These are phyloP conservation scores for Microdochium bolleyi DNA, from an alignment of 2,329 filamentous ascomycete species.

Conservation along the genomic window DNA sequence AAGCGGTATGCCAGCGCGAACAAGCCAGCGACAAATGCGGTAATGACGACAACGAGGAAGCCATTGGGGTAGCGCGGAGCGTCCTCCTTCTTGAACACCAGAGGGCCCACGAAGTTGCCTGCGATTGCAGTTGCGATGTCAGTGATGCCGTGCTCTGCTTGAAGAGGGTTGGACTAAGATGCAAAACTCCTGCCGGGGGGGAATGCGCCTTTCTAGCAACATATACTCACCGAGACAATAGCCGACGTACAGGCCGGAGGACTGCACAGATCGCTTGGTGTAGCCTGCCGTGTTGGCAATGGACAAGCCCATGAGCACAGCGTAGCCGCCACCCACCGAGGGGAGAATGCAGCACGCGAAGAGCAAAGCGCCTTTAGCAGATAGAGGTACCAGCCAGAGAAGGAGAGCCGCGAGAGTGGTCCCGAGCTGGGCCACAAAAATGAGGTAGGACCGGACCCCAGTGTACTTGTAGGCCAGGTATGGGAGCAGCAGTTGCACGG, in stretches of 20 bases:
- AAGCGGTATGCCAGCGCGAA: slow-evolving; percentile 45
- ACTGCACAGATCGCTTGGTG: slow-evolving; percentile 59
- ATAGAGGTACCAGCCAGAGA: slow-evolving; percentile 32
- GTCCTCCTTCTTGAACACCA: slow-evolving; percentile 53
- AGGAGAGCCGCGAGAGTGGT: slow-evolving; percentile 32
- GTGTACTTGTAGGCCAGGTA: slow-evolving; percentile 20
- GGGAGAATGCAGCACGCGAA: slow-evolving; percentile 34
- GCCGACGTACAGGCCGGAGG: slow-evolving; percentile 54
- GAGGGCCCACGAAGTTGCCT: slow-evolving; percentile 59
- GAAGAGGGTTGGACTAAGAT: too few species aligned
- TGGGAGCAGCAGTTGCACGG: background rate
- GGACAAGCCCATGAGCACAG: slow-evolving; percentile 53
- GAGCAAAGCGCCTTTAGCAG: slow-evolving; percentile 34
- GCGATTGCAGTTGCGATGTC: slow-evolving; percentile 20
- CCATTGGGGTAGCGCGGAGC: slow-evolving; percentile 49
- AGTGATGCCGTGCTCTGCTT: background rate
- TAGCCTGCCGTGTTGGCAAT: slow-evolving; percentile 59
- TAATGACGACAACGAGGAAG: slow-evolving; percentile 45
- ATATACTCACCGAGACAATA: slow-evolving; percentile 39
- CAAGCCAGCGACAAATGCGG: slow-evolving; percentile 43
- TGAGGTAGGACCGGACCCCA: slow-evolving; percentile 25
- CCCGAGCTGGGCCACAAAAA: slow-evolving; percentile 28
- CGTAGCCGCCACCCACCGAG: slow-evolving; percentile 40
- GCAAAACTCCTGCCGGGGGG: too few species aligned
- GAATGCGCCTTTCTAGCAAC: too few species aligned